A percentile compares a stretch with the other conserved stretches of the same genome.
These are phyloP conservation scores for Fusarium sarcochroum DNA, from an alignment of 2,329 filamentous ascomycete species.

Conservation along the genomic window DNA sequence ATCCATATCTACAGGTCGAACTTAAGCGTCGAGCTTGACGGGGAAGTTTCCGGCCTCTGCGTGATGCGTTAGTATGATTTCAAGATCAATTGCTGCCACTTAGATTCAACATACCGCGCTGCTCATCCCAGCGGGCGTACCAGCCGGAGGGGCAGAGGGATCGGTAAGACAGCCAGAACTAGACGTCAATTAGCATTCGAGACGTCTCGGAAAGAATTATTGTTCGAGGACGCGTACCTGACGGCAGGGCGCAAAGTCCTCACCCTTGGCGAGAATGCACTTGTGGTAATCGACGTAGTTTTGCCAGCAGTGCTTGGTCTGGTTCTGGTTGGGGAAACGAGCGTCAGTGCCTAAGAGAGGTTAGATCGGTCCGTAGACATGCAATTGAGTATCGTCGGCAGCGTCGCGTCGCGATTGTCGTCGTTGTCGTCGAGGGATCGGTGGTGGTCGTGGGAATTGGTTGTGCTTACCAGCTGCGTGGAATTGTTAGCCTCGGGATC, in stretches of 20 bases:
- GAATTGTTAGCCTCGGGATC: conserved; percentile 59
- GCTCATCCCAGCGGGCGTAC: conserved; percentile 96
- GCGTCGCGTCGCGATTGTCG: conserved; percentile 35
- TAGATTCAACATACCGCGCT: conserved; percentile 79
- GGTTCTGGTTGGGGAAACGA: conserved; percentile 98
- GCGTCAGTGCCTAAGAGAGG: conserved; percentile 87
- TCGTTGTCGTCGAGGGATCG: conserved; percentile 36
- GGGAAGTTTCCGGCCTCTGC: conserved; percentile 79
- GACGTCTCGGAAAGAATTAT: neutral
- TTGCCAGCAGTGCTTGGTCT: conserved; percentile 99
- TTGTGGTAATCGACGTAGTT: conserved; percentile 99
- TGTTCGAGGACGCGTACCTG: conserved; percentile 73
- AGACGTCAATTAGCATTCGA: conserved; percentile 41
- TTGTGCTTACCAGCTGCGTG: conserved; percentile 60
- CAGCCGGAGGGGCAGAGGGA: conserved; percentile 97
- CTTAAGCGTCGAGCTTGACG: conserved; percentile 72
- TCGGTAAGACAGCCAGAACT: conserved; percentile 98
- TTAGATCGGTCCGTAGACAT: conserved; percentile 34
- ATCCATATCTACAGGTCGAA: conserved; percentile 42
- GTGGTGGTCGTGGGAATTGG: conserved; percentile 25
- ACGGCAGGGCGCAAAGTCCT: conserved; percentile 96
- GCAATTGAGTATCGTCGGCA: conserved; percentile 50
- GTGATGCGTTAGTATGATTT: conserved; percentile 48
- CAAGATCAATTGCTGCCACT: neutral
- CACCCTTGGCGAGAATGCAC: conserved; percentile 98